phyloP scores from a whole-genome alignment of 805 yeast species.

The Vanderwaltozyma tropicalis region DNA sequence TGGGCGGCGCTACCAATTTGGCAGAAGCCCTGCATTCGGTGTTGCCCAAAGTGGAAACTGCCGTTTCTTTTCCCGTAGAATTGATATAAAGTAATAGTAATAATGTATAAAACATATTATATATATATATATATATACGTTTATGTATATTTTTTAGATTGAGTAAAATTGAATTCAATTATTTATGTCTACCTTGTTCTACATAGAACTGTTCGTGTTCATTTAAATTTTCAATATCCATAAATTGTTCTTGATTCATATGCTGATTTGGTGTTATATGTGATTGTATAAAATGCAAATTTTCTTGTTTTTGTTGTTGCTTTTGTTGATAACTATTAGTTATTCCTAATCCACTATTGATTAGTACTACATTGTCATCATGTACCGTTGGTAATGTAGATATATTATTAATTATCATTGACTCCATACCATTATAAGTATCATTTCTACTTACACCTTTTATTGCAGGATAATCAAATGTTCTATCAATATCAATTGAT shows the following conservation, averaged over 20 bases:
- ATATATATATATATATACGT: not conserved
- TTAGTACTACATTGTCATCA: not conserved
- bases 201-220: too few species aligned
- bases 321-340: not conserved
- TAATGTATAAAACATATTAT: too few species aligned
- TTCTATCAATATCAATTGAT: too few species aligned
- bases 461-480: not conserved
- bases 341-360: constrained; percentile 1
- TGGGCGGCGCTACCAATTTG: too few species aligned
- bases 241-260: not conserved
- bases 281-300: constrained; percentile 1
- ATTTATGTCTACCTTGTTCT: not conserved
- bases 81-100: too few species aligned
- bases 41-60: too few species aligned
- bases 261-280: constrained; percentile 3
- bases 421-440: not conserved
- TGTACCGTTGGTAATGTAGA: not conserved
- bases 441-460: not conserved
- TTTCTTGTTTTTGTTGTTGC: not conserved
- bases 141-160: not conserved
- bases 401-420: not conserved
- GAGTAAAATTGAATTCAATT: not conserved
- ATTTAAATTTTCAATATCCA: not conserved
- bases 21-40: too few species aligned
- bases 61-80: too few species aligned